Conservation (phyloP, 306 rosid genomes). For the peach (Prunus persica) region DNA sequence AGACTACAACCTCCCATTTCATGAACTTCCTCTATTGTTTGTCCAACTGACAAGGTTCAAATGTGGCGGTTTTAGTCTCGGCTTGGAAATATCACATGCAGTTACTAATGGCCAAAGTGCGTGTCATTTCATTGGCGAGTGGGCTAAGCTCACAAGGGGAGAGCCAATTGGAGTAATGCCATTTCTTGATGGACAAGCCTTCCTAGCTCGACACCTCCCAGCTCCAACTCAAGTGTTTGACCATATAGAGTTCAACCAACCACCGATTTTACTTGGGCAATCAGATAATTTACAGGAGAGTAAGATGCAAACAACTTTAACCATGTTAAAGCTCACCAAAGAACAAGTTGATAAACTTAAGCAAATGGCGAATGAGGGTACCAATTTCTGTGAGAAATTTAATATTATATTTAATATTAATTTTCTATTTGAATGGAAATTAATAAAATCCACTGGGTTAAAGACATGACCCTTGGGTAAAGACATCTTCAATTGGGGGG, state of each 20-base stretch:
- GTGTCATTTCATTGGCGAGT: constrained; percentile 39
- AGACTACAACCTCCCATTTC: constrained; percentile 42
- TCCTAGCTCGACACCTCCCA: constrained; percentile 17
- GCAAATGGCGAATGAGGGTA: constrained; percentile 33
- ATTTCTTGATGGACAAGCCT: constrained; percentile 24
- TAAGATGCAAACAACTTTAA: constrained; percentile 31
- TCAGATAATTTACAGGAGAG: constrained; percentile 25
- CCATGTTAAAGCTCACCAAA: constrained; percentile 38
- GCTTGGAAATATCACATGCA: constrained; percentile 36
- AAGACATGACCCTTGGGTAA: too few species aligned
- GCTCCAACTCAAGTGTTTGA: background rate
- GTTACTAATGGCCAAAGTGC: constrained; percentile 50
- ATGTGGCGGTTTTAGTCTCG: constrained; percentile 49
- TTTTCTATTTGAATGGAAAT: too few species aligned
- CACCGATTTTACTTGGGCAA: constrained; percentile 23
- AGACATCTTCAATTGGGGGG: too few species aligned
- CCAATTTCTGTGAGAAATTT: too few species aligned
- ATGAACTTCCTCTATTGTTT: constrained; percentile 41
- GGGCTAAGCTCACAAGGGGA: constrained; percentile 50
- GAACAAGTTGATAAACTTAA: constrained; percentile 40
- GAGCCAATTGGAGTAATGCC: constrained; percentile 38
- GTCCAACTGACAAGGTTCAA: constrained; percentile 51
- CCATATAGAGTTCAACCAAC: constrained; percentile 19
- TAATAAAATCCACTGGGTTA: too few species aligned
- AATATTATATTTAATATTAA: too few species aligned